Base-by-base conservation (phyloP, 2,329 filamentous ascomycete species). In the Paracorniculantispora psalliotae region DNA sequence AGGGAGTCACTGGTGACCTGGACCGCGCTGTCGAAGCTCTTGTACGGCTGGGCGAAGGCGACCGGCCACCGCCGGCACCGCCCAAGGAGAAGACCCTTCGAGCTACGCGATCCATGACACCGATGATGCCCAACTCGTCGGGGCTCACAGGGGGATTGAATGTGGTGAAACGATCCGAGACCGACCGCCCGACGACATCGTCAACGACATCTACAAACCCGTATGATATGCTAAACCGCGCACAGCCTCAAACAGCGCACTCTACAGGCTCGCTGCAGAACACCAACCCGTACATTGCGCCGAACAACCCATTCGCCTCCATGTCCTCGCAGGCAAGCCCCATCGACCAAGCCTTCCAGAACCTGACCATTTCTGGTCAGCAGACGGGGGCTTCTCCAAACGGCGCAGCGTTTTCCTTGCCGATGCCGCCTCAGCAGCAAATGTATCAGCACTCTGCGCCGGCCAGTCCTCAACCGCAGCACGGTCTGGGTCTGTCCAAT, bases 1-100 rank as follows among this genome's bases (percentile, higher is more conserved):
- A 92, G 69, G 89, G 89, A 3, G 81, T 96, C 30, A 87, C 89
- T 67, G 92, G 93, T 4, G 92, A 94, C 68, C 70, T 99, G 60
- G 91, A 97, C 65, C 88, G 85, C 71, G 86, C 93, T 0, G 85
- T 97, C 47, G 93, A 97, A 72, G 85, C 91, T 19, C 75, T 99
- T 67, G 85, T 94, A 59, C 84, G 91, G 64, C 75, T 97, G 41
- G 93, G 92, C 26, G 92, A 96, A 68, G 86, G 85, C 33, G 76
- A 74, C 61, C 79, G 79, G 57, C 67, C 65, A 25, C 74, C 64
- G 61, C 72, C 60, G 19, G 62, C 67, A 17, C 67, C 77, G 7
- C 77, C 79, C 59, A 77, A 79, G 43, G 79, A 81, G 58, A 76
- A 74, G 39, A 77, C 72, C 39, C 68, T 79, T 33, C 77, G 80